Base-by-base conservation (phyloP, 108 stramenopile genomes). In the Fistulifera pelliculosa region DNA sequence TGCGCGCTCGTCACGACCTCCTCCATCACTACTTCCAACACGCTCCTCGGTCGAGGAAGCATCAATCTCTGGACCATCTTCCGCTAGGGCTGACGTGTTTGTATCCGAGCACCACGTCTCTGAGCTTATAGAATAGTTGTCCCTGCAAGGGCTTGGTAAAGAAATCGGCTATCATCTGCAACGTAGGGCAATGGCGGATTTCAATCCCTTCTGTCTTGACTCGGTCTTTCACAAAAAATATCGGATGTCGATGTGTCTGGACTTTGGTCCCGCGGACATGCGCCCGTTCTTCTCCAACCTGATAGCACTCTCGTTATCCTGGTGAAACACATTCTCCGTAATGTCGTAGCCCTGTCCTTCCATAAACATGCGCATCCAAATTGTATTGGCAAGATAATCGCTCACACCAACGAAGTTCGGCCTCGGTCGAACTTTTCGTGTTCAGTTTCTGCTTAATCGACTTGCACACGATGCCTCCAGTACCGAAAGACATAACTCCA, bases 151-250 rank as follows among this genome's bases (percentile, higher is more conserved):
- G 71, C 56, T 73, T 73, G 0, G 71, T 73, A 0, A 53, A n/a
- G 13, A 54, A 54, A 27, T 73, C 71, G 17, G 57, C 61, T 16
- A 53, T 25, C 74, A 70, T 75, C 19, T 61, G 17, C 3, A 41
- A 41, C 0, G 67, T 68, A 1, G 75, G 75, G 56, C 80, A 81
- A 49, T 70, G 68, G 22, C 60, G 26, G 21, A 74, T 56, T 13
- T 0, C 17, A 1, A 62, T 31, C 10, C 68, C 64, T 21, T 38
- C 55, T 0, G 44, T 48, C 2, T 42, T 38, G 14, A 82, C 41
- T 12, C 58, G 21, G 41, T 76, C 65, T 2, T 28, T 68, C 23
- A 76, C 41, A 44, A 71, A 47, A 76, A 76, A 15, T 26, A 21
- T 15, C 23, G 49, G 10, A 19, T 50, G 49, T 50, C 22, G 26